phyloP scores from a whole-genome alignment of 2,329 filamentous ascomycete genomes.

The Tetracladium maxilliforme region DNA sequence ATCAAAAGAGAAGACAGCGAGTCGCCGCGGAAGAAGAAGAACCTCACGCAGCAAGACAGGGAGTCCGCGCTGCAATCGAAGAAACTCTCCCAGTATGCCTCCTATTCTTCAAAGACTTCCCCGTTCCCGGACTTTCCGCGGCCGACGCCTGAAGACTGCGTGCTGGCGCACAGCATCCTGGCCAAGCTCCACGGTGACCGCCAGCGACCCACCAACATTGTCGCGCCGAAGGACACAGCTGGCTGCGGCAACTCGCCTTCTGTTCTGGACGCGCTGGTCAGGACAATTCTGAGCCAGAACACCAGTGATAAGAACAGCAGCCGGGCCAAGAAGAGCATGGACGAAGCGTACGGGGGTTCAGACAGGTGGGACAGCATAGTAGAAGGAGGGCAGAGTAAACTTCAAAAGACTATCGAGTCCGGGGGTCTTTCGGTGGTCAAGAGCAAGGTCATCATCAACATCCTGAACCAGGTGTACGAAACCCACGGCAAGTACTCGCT shows the following conservation, averaged over 20 bases:
- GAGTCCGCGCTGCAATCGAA: too few species aligned
- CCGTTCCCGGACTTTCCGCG: conserved; percentile 54
- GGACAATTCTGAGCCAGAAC: conserved; percentile 36
- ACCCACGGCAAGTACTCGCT: conserved; percentile 35
- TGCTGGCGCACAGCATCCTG: conserved; percentile 52
- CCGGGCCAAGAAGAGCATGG: conserved; percentile 50
- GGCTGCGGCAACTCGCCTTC: conserved; percentile 47
- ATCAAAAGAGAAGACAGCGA: too few species aligned
- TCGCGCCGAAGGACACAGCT: conserved; percentile 51
- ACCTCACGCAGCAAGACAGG: too few species aligned
- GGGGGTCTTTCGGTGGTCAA: conserved; percentile 62
- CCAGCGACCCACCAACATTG: conserved; percentile 48
- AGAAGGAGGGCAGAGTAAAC: conserved; percentile 36
- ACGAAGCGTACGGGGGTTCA: conserved; percentile 52
- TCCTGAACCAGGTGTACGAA: conserved; percentile 55
- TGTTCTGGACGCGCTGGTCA: conserved; percentile 35
- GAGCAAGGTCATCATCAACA: conserved; percentile 56
- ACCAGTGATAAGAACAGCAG: conserved; percentile 38
- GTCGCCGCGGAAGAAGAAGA: too few species aligned
- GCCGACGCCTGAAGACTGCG: conserved; percentile 55
- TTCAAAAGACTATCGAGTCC: conserved; percentile 54
- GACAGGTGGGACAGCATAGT: conserved; percentile 64
- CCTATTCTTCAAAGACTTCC: too few species aligned
- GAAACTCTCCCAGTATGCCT: too few species aligned
- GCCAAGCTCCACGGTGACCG: conserved; percentile 50